Percentiles rank a stretch among this genome's conserved stretches.
phyloP scores from a whole-genome alignment of 257 asterid species.

The Solanum rostratum region DNA sequence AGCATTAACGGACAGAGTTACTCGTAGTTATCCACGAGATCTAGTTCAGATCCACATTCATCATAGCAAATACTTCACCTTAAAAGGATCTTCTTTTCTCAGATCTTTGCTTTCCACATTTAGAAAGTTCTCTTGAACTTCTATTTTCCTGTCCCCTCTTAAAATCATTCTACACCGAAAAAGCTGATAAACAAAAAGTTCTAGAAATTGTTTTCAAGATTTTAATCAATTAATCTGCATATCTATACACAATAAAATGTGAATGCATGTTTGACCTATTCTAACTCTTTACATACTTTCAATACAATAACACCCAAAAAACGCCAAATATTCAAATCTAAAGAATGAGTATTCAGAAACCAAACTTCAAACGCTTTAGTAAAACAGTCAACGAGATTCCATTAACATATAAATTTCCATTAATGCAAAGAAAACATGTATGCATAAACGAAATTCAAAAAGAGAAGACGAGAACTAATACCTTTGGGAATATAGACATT shows the following conservation, averaged over 20 bases:
- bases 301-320: neutral
- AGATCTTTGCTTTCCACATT: neutral
- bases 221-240: neutral
- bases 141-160: too few relatives aligned
- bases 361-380: neutral
- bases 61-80: neutral
- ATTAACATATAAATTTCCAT: neutral
- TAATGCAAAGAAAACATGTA: neutral
- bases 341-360: neutral
- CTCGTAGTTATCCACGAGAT: neutral
- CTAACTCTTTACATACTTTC: neutral
- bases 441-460: neutral
- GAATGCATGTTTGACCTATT: neutral
- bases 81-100: neutral
- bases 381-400: neutral
- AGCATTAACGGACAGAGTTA: neutral
- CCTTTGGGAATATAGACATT: constrained; percentile 74
- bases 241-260: neutral
- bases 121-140: neutral
- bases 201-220: neutral
- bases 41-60: neutral
- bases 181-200: neutral
- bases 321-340: neutral
- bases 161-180: neutral
- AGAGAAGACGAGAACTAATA: neutral